Evolutionary conservation across 352 stramenopile genomes (phyloP), one percentile per base, ranked within the genome.

Genomic region (Globisporangium barbulae): DNA sequence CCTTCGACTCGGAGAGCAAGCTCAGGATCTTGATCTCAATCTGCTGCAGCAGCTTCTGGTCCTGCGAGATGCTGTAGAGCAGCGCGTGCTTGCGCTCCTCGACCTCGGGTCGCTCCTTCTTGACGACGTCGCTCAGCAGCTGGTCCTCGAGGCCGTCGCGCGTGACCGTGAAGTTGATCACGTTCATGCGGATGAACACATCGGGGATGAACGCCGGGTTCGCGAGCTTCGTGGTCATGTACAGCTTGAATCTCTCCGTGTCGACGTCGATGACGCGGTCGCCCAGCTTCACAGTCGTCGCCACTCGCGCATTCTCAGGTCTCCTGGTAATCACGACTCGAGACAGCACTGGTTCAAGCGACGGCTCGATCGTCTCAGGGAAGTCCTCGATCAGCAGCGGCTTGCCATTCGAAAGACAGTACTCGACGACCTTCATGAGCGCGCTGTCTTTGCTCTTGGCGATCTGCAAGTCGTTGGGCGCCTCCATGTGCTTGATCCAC

Each of bases 91-190:
- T 96, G 28, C 89, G 83, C 37, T 87, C 79, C 50, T 98, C 93
- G 22, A 98, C 76, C 44, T 98, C 91, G 12, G 84, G 83, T 0
- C 85, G 71, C 50, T 98, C 93, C 64, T 87, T 74, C 21, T 79
- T 73, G 10, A 98, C 90, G 1, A 98, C 91, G 31, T 91, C 85
- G 31, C 89, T 89, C 9, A 98, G 72, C 13, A 98, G 64, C 68
- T 98, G 93, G 21, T 95, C 86, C 37, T 97, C 85, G 13, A 98
- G 73, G 1, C 93, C 93, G 3, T 93, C 82, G n/a, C 79, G 79
- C 1, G 91, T 98, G 28, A 98, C 92, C 0, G 85, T 97, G 60
- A 98, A 98, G 64, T 98, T 98, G 58, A 98, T 96, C 5, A 98
- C 75, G 52, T 91, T 97, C 31, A 97, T 89, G 56, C 91, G 92